These are phyloP conservation scores for Allodekkera sacchari DNA, from an alignment of 805 yeast species.

Conservation along the genomic window DNA sequence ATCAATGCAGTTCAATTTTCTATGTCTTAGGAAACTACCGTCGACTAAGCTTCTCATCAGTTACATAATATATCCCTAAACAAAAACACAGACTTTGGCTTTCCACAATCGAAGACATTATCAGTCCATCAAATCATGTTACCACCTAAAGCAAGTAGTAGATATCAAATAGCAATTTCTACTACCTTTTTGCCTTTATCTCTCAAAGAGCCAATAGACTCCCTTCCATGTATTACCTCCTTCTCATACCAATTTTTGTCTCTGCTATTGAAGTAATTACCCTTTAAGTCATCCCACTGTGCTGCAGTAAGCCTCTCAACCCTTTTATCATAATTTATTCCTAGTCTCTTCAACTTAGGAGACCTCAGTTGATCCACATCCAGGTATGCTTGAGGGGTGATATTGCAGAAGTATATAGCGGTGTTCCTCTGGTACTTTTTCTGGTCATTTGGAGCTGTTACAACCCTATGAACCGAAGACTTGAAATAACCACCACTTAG, in stretches of 20 bases:
- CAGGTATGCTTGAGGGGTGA: conserved; percentile 26
- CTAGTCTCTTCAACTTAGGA: conserved; percentile 28
- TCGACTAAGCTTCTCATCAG: no score
- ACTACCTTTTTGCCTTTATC: conserved; percentile 1
- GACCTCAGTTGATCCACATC: conserved; percentile 35
- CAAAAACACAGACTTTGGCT: no score
- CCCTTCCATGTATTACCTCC: conserved; percentile 12
- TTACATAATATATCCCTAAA: no score
- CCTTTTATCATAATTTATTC: conserved; percentile 20
- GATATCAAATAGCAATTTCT: no score
- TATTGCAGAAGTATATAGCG: conserved; percentile 35
- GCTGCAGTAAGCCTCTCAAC: conserved; percentile 28
- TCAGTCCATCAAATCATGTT: no score
- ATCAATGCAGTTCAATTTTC: no score
- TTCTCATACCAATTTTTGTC: conserved; percentile 15
- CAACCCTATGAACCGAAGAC: conserved; percentile 38
- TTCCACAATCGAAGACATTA: no score
- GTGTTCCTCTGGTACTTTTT: conserved; percentile 27
- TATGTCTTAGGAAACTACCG: no score
- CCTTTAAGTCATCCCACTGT: conserved; percentile 41
- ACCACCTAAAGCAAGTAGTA: no score
- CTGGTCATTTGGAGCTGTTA: conserved; percentile 39
- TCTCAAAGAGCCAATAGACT: conserved; percentile 13
- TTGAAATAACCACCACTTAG: conserved; percentile 39
- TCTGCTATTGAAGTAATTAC: conserved; percentile 34